Base-by-base conservation (phyloP, 768 basidiomycete genomes). In the Cystobasidium ongulense region DNA sequence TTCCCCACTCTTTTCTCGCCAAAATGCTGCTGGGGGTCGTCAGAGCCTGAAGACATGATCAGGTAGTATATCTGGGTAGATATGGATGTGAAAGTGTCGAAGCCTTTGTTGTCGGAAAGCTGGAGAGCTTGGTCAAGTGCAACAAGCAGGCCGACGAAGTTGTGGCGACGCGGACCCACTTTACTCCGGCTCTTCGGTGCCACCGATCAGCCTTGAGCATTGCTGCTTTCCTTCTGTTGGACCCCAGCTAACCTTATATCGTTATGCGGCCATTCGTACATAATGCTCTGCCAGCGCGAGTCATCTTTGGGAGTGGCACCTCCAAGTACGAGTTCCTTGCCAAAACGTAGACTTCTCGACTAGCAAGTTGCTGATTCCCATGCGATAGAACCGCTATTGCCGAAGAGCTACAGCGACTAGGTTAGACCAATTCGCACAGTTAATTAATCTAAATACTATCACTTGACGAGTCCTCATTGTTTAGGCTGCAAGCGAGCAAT, bases 271-370 rank as follows among this genome's bases (percentile, higher is more conserved):
- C 82, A 4, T 84, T 84, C 75, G 75, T 80, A 18, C 83, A 83
- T 78, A 83, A 79, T 64, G 79, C 80, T 23, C 79, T 82, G 13
- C 82, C 83, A 33, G 78, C 79, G 0, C 78, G 82, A 25, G 82
- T 84, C 43, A 76, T 84, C 72, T 84, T 84, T 66, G 83, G 83
- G 11, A 75, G 65, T 21, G 83, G 82, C 1, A 82, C 82, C 0
- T 76, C 81, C 64, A 59, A 59, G 57, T 59, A 59, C 11, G 57
- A 5, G 33, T 17, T 3, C 21, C 3, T 11, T 50, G 7, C n/a
- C 46, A 50, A 50, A n/a, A n/a, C n/a, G n/a, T n/a, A n/a, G n/a
- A n/a, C 46, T 50, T 4, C 3, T 50, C 8, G 15, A 50, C 15
- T 21, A 50, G 39, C 39, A n/a, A n/a, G 15, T 50, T n/a, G 46